Conservation (phyloP, 179 eudicot genomes). For the Beta macrorhiza region DNA sequence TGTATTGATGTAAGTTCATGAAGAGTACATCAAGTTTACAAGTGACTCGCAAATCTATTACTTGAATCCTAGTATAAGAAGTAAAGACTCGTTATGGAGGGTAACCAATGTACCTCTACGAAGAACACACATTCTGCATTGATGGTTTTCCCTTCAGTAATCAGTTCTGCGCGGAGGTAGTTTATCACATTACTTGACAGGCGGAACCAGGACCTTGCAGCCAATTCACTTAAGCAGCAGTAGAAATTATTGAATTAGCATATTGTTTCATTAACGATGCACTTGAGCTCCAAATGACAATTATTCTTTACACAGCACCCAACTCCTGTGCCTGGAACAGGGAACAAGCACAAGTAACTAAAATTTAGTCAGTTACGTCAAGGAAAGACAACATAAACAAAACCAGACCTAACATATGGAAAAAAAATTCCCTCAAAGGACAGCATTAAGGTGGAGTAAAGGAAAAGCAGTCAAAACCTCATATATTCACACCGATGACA, state of each 20-base stretch:
- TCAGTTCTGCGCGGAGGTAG: neutral
- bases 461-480: constrained; percentile 19
- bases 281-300: neutral
- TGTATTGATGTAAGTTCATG: neutral
- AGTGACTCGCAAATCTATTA: constrained; percentile 1
- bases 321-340: neutral
- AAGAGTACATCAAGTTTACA: constrained; percentile 3
- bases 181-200: neutral
- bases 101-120: constrained; percentile 12
- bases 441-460: neutral
- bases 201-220: constrained; percentile 1
- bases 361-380: neutral
- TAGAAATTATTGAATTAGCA: neutral
- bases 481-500: neutral
- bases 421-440: neutral
- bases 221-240: neutral
- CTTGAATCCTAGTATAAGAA: neutral
- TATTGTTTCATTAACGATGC: neutral
- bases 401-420: neutral
- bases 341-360: neutral
- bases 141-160: constrained; percentile 3
- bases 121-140: neutral
- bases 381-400: neutral
- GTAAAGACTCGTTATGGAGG: neutral
- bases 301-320: neutral